Conservation (phyloP, 2,329 filamentous ascomycete genomes). For the Ilyonectria sp. region DNA sequence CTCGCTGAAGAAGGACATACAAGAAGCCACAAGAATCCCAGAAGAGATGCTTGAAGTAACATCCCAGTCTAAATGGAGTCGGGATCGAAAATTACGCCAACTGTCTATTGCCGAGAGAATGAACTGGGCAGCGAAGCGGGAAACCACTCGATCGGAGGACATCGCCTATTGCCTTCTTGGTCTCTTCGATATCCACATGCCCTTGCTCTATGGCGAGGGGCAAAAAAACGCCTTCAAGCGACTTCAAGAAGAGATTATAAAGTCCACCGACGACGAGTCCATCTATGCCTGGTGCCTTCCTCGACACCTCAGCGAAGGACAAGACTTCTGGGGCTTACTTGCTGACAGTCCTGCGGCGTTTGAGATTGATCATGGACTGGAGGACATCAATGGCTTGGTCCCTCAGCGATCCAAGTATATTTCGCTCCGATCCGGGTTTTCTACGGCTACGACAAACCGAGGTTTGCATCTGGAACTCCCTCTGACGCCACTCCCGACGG, state of each 20-base stretch:
- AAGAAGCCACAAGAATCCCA: constrained; percentile 38
- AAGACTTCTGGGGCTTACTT: constrained; percentile 48
- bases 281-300: constrained; percentile 48
- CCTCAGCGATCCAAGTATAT: constrained; percentile 45
- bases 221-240: constrained; percentile 47
- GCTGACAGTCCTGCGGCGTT: constrained; percentile 48
- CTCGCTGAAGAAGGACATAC: constrained; percentile 39
- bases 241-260: constrained; percentile 50
- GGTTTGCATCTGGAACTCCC: constrained; percentile 47
- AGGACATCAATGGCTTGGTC: constrained; percentile 36
- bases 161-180: constrained; percentile 52
- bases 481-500: constrained; percentile 47
- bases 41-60: constrained; percentile 35
- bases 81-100: constrained; percentile 22
- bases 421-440: constrained; percentile 40
- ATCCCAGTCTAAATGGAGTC: constrained; percentile 27
- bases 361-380: constrained; percentile 36
- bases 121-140: constrained; percentile 50
- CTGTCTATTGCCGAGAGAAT: constrained; percentile 48
- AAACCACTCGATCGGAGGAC: constrained; percentile 50
- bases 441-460: constrained; percentile 42
- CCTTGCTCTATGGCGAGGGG: constrained; percentile 53
- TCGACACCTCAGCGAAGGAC: constrained; percentile 27
- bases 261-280: constrained; percentile 49
- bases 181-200: constrained; percentile 54